phyloP scores from a whole-genome alignment of 2,329 filamentous ascomycete genomes.

The Colletotrichum euphorbiae region DNA sequence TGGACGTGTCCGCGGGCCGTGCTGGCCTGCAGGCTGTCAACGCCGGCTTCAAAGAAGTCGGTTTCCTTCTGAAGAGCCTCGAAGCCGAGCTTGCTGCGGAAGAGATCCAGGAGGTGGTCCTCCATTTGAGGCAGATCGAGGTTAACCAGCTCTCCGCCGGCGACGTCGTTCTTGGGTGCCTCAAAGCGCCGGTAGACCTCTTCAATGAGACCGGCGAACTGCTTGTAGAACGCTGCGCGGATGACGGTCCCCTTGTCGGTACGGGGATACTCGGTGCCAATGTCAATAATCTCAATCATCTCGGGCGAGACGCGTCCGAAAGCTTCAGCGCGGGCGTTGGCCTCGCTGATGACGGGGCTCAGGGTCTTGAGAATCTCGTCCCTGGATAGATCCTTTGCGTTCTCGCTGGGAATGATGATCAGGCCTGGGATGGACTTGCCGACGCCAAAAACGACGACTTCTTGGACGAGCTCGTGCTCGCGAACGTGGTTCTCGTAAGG shows the following conservation, averaged over 20 bases:
- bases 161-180: slow-evolving; percentile 23
- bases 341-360: slow-evolving; percentile 61
- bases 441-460: slow-evolving; percentile 68
- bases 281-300: slow-evolving; percentile 61
- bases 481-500: slow-evolving; percentile 65
- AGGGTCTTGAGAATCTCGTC: slow-evolving; percentile 60
- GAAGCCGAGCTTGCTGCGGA: slow-evolving; percentile 45
- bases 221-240: slow-evolving; percentile 54
- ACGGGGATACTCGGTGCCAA: slow-evolving; percentile 57
- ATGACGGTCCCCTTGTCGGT: slow-evolving; percentile 67
- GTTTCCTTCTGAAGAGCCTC: slow-evolving; percentile 45
- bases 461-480: slow-evolving; percentile 63
- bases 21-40: slow-evolving; percentile 60
- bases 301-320: slow-evolving; percentile 66
- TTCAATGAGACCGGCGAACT: slow-evolving; percentile 58
- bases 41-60: slow-evolving; percentile 57
- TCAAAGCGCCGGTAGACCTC: slow-evolving; percentile 42
- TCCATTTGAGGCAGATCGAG: slow-evolving; percentile 44
- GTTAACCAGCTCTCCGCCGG: slow-evolving; percentile 15
- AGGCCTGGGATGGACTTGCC: slow-evolving; percentile 64
- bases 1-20: slow-evolving; percentile 57
- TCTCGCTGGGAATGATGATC: slow-evolving; percentile 63
- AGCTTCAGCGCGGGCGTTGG: slow-evolving; percentile 61
- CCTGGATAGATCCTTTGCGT: slow-evolving; percentile 53
- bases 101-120: slow-evolving; percentile 42